These are phyloP conservation scores for barrel medic (Medicago truncatula) DNA, from an alignment of 306 rosid genomes.

Conservation along the genomic window DNA sequence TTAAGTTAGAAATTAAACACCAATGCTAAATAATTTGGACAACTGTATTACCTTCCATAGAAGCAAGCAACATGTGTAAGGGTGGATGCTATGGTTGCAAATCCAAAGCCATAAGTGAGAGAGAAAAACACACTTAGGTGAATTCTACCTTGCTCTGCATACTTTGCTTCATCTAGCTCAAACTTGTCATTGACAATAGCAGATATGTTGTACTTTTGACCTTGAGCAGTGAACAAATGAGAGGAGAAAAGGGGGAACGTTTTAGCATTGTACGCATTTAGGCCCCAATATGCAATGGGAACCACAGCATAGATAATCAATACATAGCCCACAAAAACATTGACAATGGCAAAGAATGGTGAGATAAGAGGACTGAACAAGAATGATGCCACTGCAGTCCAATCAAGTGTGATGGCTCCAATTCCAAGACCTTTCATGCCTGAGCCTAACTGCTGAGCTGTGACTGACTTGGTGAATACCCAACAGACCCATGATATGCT, in stretches of 20 bases:
- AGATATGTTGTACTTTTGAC: conserved; percentile 60
- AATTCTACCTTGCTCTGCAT: conserved; percentile 66
- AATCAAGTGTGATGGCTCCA: conserved; percentile 77
- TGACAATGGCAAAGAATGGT: conserved; percentile 79
- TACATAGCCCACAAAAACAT: conserved; percentile 64
- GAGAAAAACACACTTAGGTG: conserved; percentile 70
- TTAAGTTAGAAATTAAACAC: conserved; percentile 26
- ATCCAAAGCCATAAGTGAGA: conserved; percentile 78
- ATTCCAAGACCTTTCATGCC: conserved; percentile 85
- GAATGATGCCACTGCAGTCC: conserved; percentile 78
- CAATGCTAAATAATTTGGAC: not conserved
- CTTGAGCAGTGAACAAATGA: conserved; percentile 67
- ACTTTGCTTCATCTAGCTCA: conserved; percentile 54
- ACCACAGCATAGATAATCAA: conserved; percentile 52
- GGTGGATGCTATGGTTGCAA: conserved; percentile 80
- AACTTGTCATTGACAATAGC: conserved; percentile 70
- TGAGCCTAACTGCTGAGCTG: conserved; percentile 85
- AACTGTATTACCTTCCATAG: conserved; percentile 72
- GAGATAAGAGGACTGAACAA: conserved; percentile 77
- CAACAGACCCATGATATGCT: conserved; percentile 87
- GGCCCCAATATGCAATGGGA: conserved; percentile 75
- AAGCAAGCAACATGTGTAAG: conserved; percentile 73
- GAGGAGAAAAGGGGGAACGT: conserved; percentile 80
- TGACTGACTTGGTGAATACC: conserved; percentile 77
- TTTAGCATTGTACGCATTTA: conserved; percentile 56